Evolutionary conservation across 1,284 basidiomycete species (phyloP).

Genomic region (Cryptococcus sp.): DNA sequence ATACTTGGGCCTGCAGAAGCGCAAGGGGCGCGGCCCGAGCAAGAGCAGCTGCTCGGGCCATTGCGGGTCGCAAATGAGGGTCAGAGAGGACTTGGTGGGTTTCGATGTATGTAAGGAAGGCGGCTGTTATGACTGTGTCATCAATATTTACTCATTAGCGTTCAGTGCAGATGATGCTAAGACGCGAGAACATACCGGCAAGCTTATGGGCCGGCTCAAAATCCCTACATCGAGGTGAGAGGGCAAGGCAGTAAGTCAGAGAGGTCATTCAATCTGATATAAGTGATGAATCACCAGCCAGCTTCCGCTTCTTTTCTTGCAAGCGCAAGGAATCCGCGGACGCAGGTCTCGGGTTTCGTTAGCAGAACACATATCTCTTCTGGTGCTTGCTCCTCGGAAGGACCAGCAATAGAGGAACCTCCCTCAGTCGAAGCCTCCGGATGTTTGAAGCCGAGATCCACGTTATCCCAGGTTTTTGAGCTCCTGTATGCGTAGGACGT

Average conservation of each 20-base stretch:
- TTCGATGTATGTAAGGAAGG: slow-evolving; percentile 36
- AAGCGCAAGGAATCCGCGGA: slow-evolving; percentile 42
- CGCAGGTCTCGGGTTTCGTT: slow-evolving; percentile 26
- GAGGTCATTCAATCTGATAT: too few relatives aligned
- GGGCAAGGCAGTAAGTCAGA: neutral
- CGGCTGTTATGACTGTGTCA: slow-evolving; percentile 28
- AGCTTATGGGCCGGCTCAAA: slow-evolving; percentile 30
- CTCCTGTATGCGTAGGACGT: slow-evolving; percentile 12
- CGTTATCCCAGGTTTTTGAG: neutral
- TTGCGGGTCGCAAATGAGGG: slow-evolving; percentile 6
- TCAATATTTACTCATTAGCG: neutral
- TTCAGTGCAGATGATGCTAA: neutral
- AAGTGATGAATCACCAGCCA: slow-evolving; percentile 26
- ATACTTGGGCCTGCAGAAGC: slow-evolving; percentile 23
- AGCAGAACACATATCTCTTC: slow-evolving; percentile 40
- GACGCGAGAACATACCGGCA: slow-evolving; percentile 22
- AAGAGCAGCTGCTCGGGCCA: slow-evolving; percentile 25
- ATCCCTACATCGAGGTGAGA: slow-evolving; percentile 29
- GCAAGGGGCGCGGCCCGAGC: slow-evolving; percentile 25
- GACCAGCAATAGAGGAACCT: too few relatives aligned
- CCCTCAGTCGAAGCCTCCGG: neutral
- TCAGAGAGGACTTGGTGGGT: slow-evolving; percentile 37
- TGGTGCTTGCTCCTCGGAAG: neutral
- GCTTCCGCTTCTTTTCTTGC: slow-evolving; percentile 36
- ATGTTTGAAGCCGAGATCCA: neutral